Evolutionary conservation across 2,329 filamentous ascomycete species (phyloP).

Genomic region (Cucurbitaria berberidis): DNA sequence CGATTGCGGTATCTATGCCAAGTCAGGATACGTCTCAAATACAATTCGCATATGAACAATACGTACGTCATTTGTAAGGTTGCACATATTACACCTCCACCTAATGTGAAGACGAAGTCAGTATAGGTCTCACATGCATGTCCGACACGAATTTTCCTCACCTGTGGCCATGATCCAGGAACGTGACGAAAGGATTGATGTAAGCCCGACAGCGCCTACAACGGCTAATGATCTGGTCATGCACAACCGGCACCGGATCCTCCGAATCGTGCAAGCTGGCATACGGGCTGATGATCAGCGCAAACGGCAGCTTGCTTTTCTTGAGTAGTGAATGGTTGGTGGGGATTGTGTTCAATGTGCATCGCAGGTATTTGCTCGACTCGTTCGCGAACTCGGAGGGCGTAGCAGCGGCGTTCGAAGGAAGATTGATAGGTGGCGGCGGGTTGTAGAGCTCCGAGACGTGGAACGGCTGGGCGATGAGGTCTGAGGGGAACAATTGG

Average conservation of each 20-base stretch:
- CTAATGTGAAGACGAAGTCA: too few species aligned
- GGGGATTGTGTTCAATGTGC: slow-evolving; percentile 91
- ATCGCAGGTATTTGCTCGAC: slow-evolving; percentile 90
- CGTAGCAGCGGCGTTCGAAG: slow-evolving; percentile 91
- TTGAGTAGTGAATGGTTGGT: slow-evolving; percentile 92
- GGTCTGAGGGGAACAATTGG: slow-evolving; percentile 88
- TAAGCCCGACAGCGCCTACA: slow-evolving; percentile 96
- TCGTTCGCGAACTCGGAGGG: slow-evolving; percentile 91
- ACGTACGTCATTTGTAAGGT: slow-evolving; percentile 97
- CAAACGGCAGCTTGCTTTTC: slow-evolving; percentile 92
- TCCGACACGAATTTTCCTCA: too few species aligned
- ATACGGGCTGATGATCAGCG: slow-evolving; percentile 95
- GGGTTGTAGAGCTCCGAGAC: slow-evolving; percentile 90
- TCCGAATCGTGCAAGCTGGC: slow-evolving; percentile 90
- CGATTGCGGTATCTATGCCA: too few species aligned
- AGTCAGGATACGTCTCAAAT: too few species aligned
- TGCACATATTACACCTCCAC: slow-evolving; percentile 99
- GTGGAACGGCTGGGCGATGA: slow-evolving; percentile 92
- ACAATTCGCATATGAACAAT: too few species aligned
- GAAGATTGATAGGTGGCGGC: slow-evolving; percentile 88
- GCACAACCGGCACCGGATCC: slow-evolving; percentile 87
- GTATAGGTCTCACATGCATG: too few species aligned
- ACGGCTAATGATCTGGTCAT: slow-evolving; percentile 96
- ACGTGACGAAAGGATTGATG: slow-evolving; percentile 90
- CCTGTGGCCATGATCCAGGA: slow-evolving; percentile 93